phyloP scores from a whole-genome alignment of 2,329 filamentous ascomycete species.

The Chaetomium olivaceum region DNA sequence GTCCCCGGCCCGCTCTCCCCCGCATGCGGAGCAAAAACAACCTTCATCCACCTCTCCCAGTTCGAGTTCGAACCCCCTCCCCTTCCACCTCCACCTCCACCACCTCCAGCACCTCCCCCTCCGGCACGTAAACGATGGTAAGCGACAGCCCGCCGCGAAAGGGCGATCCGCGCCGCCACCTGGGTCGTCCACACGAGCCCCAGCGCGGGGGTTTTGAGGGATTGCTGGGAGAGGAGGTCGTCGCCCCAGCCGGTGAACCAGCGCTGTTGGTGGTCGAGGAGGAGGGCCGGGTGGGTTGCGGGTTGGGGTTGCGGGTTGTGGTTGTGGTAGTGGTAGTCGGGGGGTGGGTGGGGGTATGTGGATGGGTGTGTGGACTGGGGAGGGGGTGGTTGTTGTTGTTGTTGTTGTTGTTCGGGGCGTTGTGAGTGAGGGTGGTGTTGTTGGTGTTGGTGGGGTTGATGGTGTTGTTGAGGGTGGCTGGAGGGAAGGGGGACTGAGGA shows the following conservation, averaged over 20 bases:
- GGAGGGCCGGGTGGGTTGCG: slow-evolving; percentile 52
- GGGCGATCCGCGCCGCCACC: slow-evolving; percentile 76
- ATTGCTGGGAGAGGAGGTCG: slow-evolving; percentile 42
- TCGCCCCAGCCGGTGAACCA: slow-evolving; percentile 98
- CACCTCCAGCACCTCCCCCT: too few species aligned
- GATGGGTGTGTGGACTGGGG: not conserved
- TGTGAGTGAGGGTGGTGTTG: slow-evolving; percentile 29
- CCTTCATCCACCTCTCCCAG: slow-evolving; percentile 67
- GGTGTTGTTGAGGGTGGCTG: slow-evolving; percentile 32
- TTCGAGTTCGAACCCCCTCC: too few species aligned
- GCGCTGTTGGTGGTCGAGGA: slow-evolving; percentile 84
- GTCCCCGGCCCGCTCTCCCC: slow-evolving; percentile 50
- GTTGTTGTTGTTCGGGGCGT: too few species aligned
- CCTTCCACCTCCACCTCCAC: too few species aligned
- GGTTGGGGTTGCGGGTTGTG: not conserved
- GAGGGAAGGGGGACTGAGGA: slow-evolving; percentile 39
- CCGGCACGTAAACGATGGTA: too few species aligned
- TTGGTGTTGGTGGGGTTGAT: not conserved
- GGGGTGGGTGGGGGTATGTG: not conserved
- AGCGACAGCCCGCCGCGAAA: slow-evolving; percentile 77
- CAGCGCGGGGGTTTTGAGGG: slow-evolving; percentile 78
- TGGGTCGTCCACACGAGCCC: slow-evolving; percentile 92
- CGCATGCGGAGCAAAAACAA: slow-evolving; percentile 85
- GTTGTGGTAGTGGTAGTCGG: too few species aligned
- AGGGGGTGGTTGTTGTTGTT: slow-evolving; percentile 17